phyloP scores from a whole-genome alignment of 306 rosid species.

The Sindora glabra region DNA sequence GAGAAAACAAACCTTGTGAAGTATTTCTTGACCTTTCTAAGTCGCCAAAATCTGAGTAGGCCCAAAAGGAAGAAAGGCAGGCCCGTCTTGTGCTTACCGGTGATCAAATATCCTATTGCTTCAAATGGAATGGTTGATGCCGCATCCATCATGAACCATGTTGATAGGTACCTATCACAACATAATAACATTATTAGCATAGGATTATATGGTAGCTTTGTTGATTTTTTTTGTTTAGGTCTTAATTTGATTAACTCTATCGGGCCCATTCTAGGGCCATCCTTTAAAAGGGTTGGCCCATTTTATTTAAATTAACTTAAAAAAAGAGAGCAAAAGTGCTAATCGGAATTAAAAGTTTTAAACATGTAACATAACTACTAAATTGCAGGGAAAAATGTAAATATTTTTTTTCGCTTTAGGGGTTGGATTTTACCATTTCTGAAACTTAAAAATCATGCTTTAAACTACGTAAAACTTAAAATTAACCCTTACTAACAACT shows the following conservation, averaged over 20 bases:
- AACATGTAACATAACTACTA: no score
- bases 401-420: no score
- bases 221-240: background rate
- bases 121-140: constrained; percentile 86
- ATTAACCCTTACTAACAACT: no score
- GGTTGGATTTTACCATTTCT: no score
- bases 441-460: no score
- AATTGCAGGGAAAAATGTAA: no score
- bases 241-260: background rate
- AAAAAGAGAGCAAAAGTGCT: no score
- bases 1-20: constrained; percentile 60
- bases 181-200: constrained; percentile 6
- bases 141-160: constrained; percentile 90
- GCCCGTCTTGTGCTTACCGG: constrained; percentile 47
- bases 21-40: constrained; percentile 67
- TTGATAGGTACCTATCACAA: constrained; percentile 60
- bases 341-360: no score
- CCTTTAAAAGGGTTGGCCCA: constrained; percentile 1
- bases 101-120: constrained; percentile 33
- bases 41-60: constrained; percentile 77
- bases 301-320: no score
- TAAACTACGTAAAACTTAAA: no score
- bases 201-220: background rate
- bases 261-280: background rate
- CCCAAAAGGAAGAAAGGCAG: constrained; percentile 57